Evolutionary conservation across 208 protist species (phyloP).

Genomic region (Polymyxa betae): DNA sequence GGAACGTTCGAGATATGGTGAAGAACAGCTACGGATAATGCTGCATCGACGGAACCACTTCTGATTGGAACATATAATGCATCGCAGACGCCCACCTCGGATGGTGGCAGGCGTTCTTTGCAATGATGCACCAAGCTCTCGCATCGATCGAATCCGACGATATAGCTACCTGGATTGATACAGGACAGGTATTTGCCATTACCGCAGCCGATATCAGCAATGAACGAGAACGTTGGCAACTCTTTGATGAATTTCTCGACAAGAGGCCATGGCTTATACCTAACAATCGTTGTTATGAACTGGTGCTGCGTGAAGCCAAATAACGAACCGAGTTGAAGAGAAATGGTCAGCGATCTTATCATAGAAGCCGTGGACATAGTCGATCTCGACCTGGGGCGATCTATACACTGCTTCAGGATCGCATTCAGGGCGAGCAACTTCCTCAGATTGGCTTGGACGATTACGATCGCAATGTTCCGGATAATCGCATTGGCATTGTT

Average conservation of each 20-base stretch:
- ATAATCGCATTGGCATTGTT: background rate
- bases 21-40: slow-evolving; percentile 40
- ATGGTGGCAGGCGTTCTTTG: background rate
- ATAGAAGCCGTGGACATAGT: slow-evolving; percentile 51
- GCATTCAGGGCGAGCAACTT: background rate
- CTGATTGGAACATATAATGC: slow-evolving; percentile 6
- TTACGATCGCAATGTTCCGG: background rate
- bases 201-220: slow-evolving; percentile 53
- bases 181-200: slow-evolving; percentile 55
- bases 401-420: background rate
- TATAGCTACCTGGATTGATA: background rate
- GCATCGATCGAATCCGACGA: slow-evolving; percentile 48
- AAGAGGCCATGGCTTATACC: slow-evolving; percentile 52
- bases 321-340: background rate
- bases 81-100: slow-evolving; percentile 15
- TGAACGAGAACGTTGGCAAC: background rate
- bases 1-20: slow-evolving; percentile 36
- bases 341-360: slow-evolving; percentile 53
- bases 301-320: background rate
- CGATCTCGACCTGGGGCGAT: slow-evolving; percentile 26
- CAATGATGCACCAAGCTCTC: background rate
- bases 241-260: background rate
- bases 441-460: background rate
- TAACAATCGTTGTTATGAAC: background rate
- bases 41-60: background rate